These are phyloP conservation scores for Hirschfeldia incana DNA, from an alignment of 345 rosid genomes.

Conservation along the genomic window DNA sequence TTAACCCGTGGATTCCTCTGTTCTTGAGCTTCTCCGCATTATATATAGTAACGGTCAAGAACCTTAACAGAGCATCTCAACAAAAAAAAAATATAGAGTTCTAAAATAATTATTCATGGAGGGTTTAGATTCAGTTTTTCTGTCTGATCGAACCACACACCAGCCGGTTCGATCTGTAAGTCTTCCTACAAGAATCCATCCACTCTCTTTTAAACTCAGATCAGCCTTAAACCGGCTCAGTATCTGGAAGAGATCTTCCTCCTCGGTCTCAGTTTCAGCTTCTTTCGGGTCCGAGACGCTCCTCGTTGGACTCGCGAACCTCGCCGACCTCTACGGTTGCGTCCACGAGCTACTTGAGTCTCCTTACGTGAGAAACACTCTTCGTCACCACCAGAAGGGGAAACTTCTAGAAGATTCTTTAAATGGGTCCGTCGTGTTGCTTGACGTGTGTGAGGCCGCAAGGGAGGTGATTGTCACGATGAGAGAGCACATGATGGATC, in stretches of 20 bases:
- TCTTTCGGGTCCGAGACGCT: slow-evolving; percentile 36
- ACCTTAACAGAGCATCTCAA: background rate
- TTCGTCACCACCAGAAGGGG: slow-evolving; percentile 23
- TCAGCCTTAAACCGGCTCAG: slow-evolving; percentile 38
- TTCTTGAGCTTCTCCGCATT: background rate
- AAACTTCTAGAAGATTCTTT: slow-evolving; percentile 42
- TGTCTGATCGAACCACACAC: background rate
- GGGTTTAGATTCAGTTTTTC: background rate
- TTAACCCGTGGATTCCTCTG: background rate
- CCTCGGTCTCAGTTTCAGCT: slow-evolving; percentile 29
- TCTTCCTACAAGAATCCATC: slow-evolving; percentile 1
- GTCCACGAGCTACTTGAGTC: slow-evolving; percentile 43
- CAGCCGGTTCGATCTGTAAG: slow-evolving; percentile 1
- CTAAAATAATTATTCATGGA: background rate
- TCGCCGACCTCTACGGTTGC: slow-evolving; percentile 45
- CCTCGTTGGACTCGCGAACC: slow-evolving; percentile 41
- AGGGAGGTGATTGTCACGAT: slow-evolving; percentile 37
- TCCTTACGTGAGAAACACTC: slow-evolving; percentile 31
- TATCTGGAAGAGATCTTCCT: slow-evolving; percentile 32
- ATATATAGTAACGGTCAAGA: slow-evolving; percentile 19
- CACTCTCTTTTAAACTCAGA: background rate
- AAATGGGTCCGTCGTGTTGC: slow-evolving; percentile 40
- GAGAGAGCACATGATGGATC: slow-evolving; percentile 39
- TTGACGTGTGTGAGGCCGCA: slow-evolving; percentile 44
- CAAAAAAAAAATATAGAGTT: background rate